Conservation (phyloP, 345 rosid species). For the Toxicodendron radicans region DNA sequence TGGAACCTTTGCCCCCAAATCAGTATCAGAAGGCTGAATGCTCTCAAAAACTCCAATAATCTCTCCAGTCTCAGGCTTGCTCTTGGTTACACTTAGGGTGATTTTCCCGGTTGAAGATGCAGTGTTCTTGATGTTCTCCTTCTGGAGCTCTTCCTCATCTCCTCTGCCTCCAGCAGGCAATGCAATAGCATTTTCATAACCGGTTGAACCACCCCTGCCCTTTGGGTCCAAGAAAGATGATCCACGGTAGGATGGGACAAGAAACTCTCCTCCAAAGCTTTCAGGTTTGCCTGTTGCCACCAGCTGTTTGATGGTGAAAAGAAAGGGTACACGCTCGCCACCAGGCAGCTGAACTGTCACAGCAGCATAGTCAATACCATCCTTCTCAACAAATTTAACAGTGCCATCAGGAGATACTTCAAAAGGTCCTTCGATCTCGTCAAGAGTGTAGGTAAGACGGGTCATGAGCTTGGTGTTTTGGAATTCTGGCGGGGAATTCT, state of each 20-base stretch:
- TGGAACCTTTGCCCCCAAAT: constrained; percentile 90
- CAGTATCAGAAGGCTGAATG: constrained; percentile 96
- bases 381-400: constrained; percentile 77
- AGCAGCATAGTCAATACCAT: constrained; percentile 86
- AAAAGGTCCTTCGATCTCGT: constrained; percentile 94
- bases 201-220: constrained; percentile 88
- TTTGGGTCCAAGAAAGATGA: constrained; percentile 92
- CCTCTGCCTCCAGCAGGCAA: constrained; percentile 97
- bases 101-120: constrained; percentile 80
- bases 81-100: constrained; percentile 74
- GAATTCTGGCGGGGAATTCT: constrained; percentile 87
- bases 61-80: constrained; percentile 90
- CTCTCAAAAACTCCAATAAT: constrained; percentile 96
- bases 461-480: constrained; percentile 98
- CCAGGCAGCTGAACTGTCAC: constrained; percentile 88
- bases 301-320: constrained; percentile 79
- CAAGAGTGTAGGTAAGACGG: constrained; percentile 92
- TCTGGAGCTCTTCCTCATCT: constrained; percentile 81
- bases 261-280: constrained; percentile 63
- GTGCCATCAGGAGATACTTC: constrained; percentile 68
- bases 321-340: constrained; percentile 88
- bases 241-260: constrained; percentile 82
- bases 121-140: constrained; percentile 77
- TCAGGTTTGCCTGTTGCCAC: constrained; percentile 86
- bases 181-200: constrained; percentile 88